Conservation (phyloP, 495 filamentous ascomycete genomes). For the Lindgomyces ingoldianus region DNA sequence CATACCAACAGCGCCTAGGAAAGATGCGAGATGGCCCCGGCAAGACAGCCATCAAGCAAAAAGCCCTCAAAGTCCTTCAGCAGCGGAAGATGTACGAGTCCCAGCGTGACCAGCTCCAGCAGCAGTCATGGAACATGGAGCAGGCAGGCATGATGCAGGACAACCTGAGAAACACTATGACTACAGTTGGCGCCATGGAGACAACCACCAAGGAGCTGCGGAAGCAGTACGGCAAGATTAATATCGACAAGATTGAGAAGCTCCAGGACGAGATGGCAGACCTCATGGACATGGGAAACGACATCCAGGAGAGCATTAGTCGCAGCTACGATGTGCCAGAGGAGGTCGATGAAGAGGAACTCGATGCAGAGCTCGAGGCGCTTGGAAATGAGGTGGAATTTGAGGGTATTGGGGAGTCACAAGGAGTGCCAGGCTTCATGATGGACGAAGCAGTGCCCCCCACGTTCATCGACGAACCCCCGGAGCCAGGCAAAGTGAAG, state of each 20-base stretch:
- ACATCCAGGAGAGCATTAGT: constrained; percentile 95
- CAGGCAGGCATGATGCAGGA: constrained; percentile 99
- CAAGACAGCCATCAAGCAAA: constrained; percentile 88
- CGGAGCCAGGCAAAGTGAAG: constrained; percentile 71
- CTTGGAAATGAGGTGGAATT: constrained; percentile 85
- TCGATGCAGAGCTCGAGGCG: constrained; percentile 95
- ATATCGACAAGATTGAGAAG: constrained; percentile 95
- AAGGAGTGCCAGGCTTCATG: constrained; percentile 79
- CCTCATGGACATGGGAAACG: constrained; percentile 95
- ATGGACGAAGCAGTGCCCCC: constrained; percentile 77
- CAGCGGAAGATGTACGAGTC: constrained; percentile 94
- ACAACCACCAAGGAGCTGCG: constrained; percentile 88
- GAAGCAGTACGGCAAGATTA: constrained; percentile 96
- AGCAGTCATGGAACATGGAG: constrained; percentile 99
- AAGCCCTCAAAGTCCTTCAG: constrained; percentile 92
- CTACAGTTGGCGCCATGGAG: constrained; percentile 96
- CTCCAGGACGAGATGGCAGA: constrained; percentile 99
- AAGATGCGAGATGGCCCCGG: constrained; percentile 98
- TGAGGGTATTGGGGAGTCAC: constrained; percentile 59
- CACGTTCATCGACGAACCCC: constrained; percentile 73
- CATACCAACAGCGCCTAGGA: constrained; percentile 81
- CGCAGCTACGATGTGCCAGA: constrained; percentile 94
- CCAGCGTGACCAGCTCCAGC: constrained; percentile 91
- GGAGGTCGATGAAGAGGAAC: constrained; percentile 95
- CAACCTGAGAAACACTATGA: constrained; percentile 98